Evolutionary conservation across 2,329 filamentous ascomycete genomes (phyloP).

Genomic region (Colletotrichum simmondsii): DNA sequence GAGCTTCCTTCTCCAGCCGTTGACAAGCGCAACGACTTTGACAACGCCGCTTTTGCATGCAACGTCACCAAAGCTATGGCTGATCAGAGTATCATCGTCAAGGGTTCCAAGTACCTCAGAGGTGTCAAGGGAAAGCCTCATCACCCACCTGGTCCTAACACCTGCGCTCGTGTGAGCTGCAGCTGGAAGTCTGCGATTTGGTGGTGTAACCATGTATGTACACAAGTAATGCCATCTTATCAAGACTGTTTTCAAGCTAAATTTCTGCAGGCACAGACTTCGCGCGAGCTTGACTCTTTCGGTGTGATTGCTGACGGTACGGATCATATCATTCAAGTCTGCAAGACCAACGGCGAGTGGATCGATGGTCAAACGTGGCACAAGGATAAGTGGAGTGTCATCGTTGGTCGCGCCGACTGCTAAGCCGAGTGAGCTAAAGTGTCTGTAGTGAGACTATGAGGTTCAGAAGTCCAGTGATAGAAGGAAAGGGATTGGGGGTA

Average conservation of each 20-base stretch:
- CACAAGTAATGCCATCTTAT: background rate
- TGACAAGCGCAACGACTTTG: conserved; percentile 17
- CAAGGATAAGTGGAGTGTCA: conserved; percentile 5
- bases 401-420: background rate
- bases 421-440: background rate
- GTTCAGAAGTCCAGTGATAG: background rate
- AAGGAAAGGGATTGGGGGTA: background rate
- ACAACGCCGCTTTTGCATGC: background rate
- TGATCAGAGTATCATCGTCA: background rate
- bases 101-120: conserved; percentile 20
- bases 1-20: background rate
- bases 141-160: conserved; percentile 1
- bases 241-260: background rate
- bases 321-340: background rate
- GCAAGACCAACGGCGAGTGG: background rate
- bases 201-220: conserved; percentile 28
- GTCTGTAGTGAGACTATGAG: background rate
- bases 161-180: conserved; percentile 29
- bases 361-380: conserved; percentile 4
- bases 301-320: conserved; percentile 15
- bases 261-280: background rate
- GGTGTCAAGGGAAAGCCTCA: background rate
- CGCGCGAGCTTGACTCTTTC: background rate
- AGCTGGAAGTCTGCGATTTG: conserved; percentile 17
- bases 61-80: background rate